Base-by-base conservation (phyloP, 2,329 filamentous ascomycete genomes). In the Apiospora aurea region DNA sequence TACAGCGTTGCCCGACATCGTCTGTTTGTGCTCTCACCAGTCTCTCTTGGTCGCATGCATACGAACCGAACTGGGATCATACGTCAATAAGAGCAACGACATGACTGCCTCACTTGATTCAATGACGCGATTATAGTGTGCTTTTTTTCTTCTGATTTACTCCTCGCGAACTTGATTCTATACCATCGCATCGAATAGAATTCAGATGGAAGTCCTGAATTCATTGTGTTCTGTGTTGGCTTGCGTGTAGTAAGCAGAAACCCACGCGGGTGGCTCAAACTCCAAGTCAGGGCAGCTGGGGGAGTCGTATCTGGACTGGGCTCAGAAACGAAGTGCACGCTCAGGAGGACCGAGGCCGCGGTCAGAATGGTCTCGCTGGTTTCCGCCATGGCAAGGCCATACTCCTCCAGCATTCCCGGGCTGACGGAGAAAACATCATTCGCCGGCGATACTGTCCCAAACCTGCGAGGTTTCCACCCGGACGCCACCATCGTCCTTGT, bases 401-500 rank as follows among this genome's bases (percentile, higher is more conserved):
- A 64, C 34, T 64, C 53, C 26, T 38, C 57, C 57, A 41, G 57
- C 57, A n/a, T 64, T n/a, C 29, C 57, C 10, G 57, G 24, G 57
- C 34, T 41, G 57, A 18, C 34, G 41, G 57, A n/a, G 18, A 64
- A 64, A 64, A n/a, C 57, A 64, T 64, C 57, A 64, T 24, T 14
- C 34, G 29, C 34, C 57, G 29, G 29, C 57, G 57, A 38, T 34
- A 10, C 34, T n/a, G 34, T 64, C 29, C 80, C 79, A 57, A 85
- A 85, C 72, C 77, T 79, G 73, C 81, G 83, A 70, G 72, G 80
- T 72, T 92, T 92, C 76, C 82, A 86, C 24, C 80, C 85, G 1
- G 87, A 92, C 80, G 89, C 91, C 13, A 93, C 92, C 0, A 89
- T 94, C 70, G 89, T 94, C 29, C 84, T 94, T 61, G 87, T 94